Conservation (phyloP, 805 yeast species). For the Saccharomycopsis sp. region DNA sequence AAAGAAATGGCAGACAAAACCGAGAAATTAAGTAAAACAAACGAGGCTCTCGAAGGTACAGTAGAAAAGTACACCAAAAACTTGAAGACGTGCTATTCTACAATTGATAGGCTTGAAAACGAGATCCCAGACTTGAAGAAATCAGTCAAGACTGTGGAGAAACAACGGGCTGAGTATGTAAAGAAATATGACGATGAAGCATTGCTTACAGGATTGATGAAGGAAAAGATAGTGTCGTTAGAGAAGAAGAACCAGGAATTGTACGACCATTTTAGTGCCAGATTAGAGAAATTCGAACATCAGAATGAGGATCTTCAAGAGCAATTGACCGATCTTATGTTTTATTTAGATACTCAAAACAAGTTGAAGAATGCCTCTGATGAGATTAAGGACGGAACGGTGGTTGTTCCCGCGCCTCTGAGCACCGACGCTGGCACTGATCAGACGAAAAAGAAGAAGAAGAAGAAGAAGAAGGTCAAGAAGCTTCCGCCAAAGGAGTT, state of each 20-base stretch:
- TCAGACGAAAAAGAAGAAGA: conserved; percentile 10
- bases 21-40: conserved; percentile 23
- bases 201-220: conserved; percentile 36
- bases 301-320: conserved; percentile 48
- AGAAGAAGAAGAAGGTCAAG: conserved; percentile 19
- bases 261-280: conserved; percentile 15
- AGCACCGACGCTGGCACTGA: not conserved
- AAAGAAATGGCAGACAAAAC: conserved; percentile 28
- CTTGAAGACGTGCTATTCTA: conserved; percentile 18
- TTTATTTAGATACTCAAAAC: conserved; percentile 64
- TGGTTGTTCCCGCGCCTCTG: conserved; percentile 34
- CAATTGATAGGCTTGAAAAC: conserved; percentile 1
- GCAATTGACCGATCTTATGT: conserved; percentile 74
- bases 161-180: not conserved
- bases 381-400: conserved; percentile 66
- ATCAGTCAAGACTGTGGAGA: not conserved
- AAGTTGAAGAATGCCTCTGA: conserved; percentile 66
- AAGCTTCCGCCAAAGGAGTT: conserved; percentile 11
- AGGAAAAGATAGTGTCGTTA: conserved; percentile 34
- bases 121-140: conserved; percentile 6
- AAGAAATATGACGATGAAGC: conserved; percentile 41
- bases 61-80: conserved; percentile 22
- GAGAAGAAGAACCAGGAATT: conserved; percentile 23
- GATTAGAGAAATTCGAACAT: conserved; percentile 26
- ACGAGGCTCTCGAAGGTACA: conserved; percentile 22